phyloP scores from a whole-genome alignment of 805 yeast genomes.

The Tetrapisispora namnaoensis region DNA sequence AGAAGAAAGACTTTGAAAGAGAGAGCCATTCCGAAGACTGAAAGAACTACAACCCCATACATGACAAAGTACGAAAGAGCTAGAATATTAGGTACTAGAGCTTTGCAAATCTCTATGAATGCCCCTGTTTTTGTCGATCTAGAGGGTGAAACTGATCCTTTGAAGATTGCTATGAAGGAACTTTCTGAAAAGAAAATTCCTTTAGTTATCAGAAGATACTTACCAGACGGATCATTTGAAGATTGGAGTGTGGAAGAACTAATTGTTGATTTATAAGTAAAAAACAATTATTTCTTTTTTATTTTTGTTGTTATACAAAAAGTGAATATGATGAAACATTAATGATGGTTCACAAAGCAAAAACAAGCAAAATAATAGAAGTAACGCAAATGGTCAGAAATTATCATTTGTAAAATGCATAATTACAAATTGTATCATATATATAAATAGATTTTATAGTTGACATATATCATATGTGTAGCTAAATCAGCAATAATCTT shows the following conservation, averaged over 20 bases:
- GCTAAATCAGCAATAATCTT: not conserved
- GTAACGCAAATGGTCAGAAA: not conserved
- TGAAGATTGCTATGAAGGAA: slow-evolving; percentile 96
- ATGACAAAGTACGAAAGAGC: slow-evolving; percentile 99
- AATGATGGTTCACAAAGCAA: too few relatives aligned
- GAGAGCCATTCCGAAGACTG: slow-evolving; percentile 79
- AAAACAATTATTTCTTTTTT: too few relatives aligned
- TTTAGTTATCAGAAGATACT: slow-evolving; percentile 84
- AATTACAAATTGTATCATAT: not conserved
- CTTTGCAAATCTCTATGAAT: slow-evolving; percentile 93
- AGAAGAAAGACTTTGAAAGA: slow-evolving; percentile 62
- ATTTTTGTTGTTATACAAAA: too few relatives aligned
- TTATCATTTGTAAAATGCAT: not conserved
- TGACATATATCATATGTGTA: not conserved
- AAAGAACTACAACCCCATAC: slow-evolving; percentile 92
- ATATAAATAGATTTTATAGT: not conserved
- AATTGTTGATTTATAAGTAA: slow-evolving; percentile 61
- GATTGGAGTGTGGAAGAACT: slow-evolving; percentile 99
- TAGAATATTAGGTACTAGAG: slow-evolving; percentile 93
- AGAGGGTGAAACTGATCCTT: slow-evolving; percentile 98
- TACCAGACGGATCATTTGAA: slow-evolving; percentile 94
- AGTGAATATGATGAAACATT: too few relatives aligned
- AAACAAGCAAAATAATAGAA: not conserved
- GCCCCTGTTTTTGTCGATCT: slow-evolving; percentile 97
- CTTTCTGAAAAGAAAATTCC: slow-evolving; percentile 92